Percentiles rank a stretch among this genome's conserved stretches.
These are phyloP conservation scores for Globisporangium spinosum DNA, from an alignment of 352 stramenopile species.

Conservation along the genomic window DNA sequence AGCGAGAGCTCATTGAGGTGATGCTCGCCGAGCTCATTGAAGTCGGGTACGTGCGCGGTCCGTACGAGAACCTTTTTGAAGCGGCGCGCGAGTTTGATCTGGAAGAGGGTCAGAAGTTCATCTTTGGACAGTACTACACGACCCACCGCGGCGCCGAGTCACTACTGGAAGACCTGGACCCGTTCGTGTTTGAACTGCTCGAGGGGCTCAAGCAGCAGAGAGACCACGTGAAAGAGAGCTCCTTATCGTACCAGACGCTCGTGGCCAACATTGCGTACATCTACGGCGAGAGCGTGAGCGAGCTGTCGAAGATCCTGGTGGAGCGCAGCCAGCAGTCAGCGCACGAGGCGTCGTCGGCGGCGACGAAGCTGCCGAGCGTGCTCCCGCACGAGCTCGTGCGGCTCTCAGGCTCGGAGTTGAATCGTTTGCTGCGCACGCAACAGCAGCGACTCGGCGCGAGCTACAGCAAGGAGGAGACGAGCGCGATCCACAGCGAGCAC, in stretches of 20 bases:
- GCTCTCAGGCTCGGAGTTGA: constrained; percentile 19
- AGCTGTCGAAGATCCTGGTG: constrained; percentile 11
- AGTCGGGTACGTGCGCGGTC: constrained; percentile 17
- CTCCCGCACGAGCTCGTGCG: constrained; percentile 20
- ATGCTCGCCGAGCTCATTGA: constrained; percentile 16
- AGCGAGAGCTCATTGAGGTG: constrained; percentile 11
- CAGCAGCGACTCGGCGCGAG: constrained; percentile 15
- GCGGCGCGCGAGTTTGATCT: constrained; percentile 5
- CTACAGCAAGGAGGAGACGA: constrained; percentile 15
- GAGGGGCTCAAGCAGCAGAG: constrained; percentile 5
- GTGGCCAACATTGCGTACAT: constrained; percentile 15
- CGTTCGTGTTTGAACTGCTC: constrained; percentile 17
- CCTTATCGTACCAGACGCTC: constrained; percentile 2
- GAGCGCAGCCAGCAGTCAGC: constrained; percentile 6
- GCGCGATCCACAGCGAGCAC: constrained; percentile 18
- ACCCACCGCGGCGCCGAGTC: constrained; percentile 10
- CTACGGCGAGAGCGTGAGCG: constrained; percentile 16
- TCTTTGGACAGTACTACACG: constrained; percentile 15
- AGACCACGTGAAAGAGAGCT: background rate
- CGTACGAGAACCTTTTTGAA: constrained; percentile 13
- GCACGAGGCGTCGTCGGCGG: background rate
- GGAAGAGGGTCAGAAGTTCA: constrained; percentile 9
- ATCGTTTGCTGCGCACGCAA: constrained; percentile 17
- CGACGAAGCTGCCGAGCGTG: constrained; percentile 10
- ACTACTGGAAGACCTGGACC: constrained; percentile 18